Percentiles rank a stretch among this genome's conserved stretches.
Evolutionary conservation across 108 stramenopile genomes (phyloP).

Genomic region (Nannochloropsis oceanica): DNA sequence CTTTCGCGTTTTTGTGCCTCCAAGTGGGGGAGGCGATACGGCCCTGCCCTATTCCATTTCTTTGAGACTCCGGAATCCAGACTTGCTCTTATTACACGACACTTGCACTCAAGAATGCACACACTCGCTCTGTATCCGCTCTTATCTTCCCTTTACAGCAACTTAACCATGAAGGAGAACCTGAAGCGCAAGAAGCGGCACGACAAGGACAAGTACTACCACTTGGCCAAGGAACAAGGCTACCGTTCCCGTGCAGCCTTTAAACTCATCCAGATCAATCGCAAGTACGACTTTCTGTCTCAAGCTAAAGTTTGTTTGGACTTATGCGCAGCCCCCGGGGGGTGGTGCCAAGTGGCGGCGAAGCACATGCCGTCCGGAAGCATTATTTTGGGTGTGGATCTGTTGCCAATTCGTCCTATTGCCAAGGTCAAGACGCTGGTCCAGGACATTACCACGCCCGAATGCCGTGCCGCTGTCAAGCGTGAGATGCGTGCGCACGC

Average conservation of each 20-base stretch:
- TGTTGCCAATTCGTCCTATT: conserved; percentile 79
- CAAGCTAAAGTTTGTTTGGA: conserved; percentile 67
- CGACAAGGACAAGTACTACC: conserved; percentile 49
- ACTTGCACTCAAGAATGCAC: no score
- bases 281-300: conserved; percentile 70
- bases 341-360: conserved; percentile 92
- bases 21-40: no score
- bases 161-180: background rate
- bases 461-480: conserved; percentile 71
- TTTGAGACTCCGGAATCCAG: no score
- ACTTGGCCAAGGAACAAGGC: conserved; percentile 94
- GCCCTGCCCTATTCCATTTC: no score
- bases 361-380: conserved; percentile 49
- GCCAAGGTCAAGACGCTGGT: conserved; percentile 73
- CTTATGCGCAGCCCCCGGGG: conserved; percentile 98
- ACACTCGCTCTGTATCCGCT: no score
- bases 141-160: background rate
- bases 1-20: no score
- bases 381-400: conserved; percentile 88
- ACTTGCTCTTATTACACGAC: no score
- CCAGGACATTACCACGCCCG: conserved; percentile 91
- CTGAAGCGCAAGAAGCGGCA: conserved; percentile 30
- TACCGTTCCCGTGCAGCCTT: conserved; percentile 72
- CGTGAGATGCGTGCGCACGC: conserved; percentile 46
- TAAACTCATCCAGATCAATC: conserved; percentile 97